Evolutionary conservation across 495 filamentous ascomycete species (phyloP), one percentile per base, ranked within the genome.

Genomic region (Penicillium salamii): DNA sequence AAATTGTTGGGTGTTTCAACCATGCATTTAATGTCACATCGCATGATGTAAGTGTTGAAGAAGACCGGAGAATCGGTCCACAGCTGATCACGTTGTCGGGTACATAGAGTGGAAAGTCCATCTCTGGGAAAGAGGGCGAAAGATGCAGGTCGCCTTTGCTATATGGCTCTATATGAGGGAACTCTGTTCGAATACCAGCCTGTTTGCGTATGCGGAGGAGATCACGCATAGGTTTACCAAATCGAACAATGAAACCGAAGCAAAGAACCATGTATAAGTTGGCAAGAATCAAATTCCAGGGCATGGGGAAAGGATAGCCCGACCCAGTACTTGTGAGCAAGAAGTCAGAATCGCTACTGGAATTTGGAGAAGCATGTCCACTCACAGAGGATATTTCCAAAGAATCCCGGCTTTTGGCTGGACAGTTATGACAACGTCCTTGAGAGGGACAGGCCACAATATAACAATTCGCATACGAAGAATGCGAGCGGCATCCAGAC

Each of bases 301-400:
- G 72, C 1, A 80, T 53, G 15, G 75, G 77, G 40, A 71, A 79
- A 0, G 72, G 60, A 43, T 70, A 78, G 1, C 70, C 75, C 5
- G 77, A 76, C 3, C 69, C 70, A 0, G 72, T 67, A 21, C 71
- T 75, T 20, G 7, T n/a, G 24, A 5, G 31, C 7, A 1, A 7
- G 3, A 23, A 17, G 15, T 63, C 31, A 63, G 57, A 31, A n/a
- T n/a, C 3, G 28, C 36, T 15, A 9, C 42, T 26, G 0, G 41
- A 21, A 2, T 5, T 15, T 20, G n/a, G 19, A 0, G 6, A 7
- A 7, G n/a, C 6, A 7, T 31, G 9, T 4, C n/a, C 14, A 53
- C 70, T 59, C 59, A 78, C 71, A 67, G 52, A 14, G 75, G 73
- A 52, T 70, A 76, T 55, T 71, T 71, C 69, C 73, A 78, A 0